A percentile compares a stretch with the other conserved stretches of the same genome.
phyloP scores from a whole-genome alignment of 179 eudicot genomes.

The Nepenthes alata region DNA sequence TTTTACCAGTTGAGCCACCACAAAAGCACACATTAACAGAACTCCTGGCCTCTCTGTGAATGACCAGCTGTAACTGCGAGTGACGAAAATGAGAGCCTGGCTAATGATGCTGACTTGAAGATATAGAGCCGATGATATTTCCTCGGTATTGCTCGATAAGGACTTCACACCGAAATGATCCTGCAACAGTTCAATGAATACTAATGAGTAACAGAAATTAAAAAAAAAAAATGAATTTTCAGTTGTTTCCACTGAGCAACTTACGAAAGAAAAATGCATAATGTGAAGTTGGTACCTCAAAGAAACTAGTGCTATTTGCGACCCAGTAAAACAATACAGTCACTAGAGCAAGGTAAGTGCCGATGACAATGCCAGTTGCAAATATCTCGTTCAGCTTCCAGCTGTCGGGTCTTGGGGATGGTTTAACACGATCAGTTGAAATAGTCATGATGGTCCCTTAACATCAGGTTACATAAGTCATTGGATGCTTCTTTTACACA shows the following conservation, averaged over 20 bases:
- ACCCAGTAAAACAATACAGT: slow-evolving; percentile 62
- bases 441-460: slow-evolving; percentile 84
- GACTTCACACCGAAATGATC: slow-evolving; percentile 43
- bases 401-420: slow-evolving; percentile 69
- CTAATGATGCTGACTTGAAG: slow-evolving; percentile 75
- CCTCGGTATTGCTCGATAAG: slow-evolving; percentile 31
- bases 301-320: slow-evolving; percentile 33
- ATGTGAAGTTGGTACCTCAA: slow-evolving; percentile 24
- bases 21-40: slow-evolving; percentile 55
- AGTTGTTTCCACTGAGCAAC: neutral
- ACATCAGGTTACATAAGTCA: neutral
- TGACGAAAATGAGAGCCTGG: slow-evolving; percentile 78
- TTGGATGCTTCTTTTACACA: neutral
- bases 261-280: neutral
- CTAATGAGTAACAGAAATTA: neutral
- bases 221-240: neutral
- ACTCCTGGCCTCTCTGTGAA: slow-evolving; percentile 66
- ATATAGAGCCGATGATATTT: slow-evolving; percentile 54
- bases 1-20: slow-evolving; percentile 65
- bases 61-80: slow-evolving; percentile 75
- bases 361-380: slow-evolving; percentile 54
- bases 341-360: slow-evolving; percentile 62
- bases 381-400: slow-evolving; percentile 80
- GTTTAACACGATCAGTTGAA: slow-evolving; percentile 59
- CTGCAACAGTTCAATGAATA: slow-evolving; percentile 17